Evolutionary conservation across 805 yeast species (phyloP).

Genomic region (Yamadazyma kitorensis): DNA sequence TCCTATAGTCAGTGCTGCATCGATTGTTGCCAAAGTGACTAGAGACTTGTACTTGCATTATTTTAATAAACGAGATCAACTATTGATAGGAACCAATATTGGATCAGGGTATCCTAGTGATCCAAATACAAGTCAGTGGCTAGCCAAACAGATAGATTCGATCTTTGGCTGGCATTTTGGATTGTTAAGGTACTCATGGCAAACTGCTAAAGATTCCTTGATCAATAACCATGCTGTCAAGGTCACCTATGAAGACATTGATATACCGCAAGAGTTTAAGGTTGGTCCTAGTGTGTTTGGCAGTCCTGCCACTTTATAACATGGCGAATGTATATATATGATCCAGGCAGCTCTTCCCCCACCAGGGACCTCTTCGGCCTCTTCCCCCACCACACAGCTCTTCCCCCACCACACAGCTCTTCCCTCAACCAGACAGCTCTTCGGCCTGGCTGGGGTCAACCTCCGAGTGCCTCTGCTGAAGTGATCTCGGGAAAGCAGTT

Average conservation of each 20-base stretch:
- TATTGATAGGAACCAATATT: constrained; percentile 36
- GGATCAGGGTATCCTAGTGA: constrained; percentile 98
- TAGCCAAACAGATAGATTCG: constrained; percentile 57
- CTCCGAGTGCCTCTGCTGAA: too few species aligned
- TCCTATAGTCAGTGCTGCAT: constrained; percentile 92
- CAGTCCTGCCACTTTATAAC: constrained; percentile 1
- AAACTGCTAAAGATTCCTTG: constrained; percentile 77
- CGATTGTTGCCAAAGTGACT: constrained; percentile 94
- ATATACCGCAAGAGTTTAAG: constrained; percentile 3
- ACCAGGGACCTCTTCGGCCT: too few species aligned
- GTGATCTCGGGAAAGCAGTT: too few species aligned
- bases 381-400: too few species aligned
- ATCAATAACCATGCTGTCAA: constrained; percentile 48
- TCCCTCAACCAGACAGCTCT: too few species aligned
- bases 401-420: too few species aligned
- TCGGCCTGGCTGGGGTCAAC: too few species aligned
- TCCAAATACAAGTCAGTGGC: constrained; percentile 81
- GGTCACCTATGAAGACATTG: constrained; percentile 61
- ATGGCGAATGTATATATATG: too few species aligned
- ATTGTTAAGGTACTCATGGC: constrained; percentile 87
- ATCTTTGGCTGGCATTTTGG: constrained; percentile 84
- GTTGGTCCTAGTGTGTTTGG: constrained; percentile 4
- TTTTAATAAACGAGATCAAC: constrained; percentile 26
- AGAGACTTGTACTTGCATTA: constrained; percentile 63
- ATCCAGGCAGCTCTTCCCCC: too few species aligned